phyloP scores from a whole-genome alignment of 768 basidiomycete species.

The Podaxis sp. region DNA sequence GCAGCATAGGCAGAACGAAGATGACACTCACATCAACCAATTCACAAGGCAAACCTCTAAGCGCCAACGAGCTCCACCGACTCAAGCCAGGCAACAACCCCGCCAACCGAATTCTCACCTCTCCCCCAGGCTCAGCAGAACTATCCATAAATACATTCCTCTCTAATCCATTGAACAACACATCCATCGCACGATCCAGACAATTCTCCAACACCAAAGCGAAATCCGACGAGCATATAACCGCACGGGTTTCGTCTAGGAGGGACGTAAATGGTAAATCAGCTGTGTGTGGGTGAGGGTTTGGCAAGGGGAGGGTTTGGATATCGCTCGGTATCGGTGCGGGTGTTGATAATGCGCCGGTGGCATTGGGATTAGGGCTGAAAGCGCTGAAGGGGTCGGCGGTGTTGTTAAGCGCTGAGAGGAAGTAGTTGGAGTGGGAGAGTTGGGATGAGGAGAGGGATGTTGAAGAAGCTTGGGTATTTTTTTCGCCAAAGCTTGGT shows the following conservation, averaged over 20 bases:
- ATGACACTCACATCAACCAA: constrained; percentile 70
- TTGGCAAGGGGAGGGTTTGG: constrained; percentile 21
- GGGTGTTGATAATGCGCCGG: not conserved
- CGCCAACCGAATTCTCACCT: constrained; percentile 66
- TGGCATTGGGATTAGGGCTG: constrained; percentile 9
- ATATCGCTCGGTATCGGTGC: not conserved
- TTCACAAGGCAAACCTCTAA: constrained; percentile 75
- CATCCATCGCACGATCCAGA: constrained; percentile 66
- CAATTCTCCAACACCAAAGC: constrained; percentile 67
- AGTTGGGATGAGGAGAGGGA: constrained; percentile 29
- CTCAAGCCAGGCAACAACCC: constrained; percentile 79
- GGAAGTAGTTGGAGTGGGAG: constrained; percentile 29
- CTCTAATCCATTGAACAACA: constrained; percentile 64
- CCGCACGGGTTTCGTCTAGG: constrained; percentile 64
- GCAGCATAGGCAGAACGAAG: constrained; percentile 5
- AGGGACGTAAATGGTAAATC: constrained; percentile 59
- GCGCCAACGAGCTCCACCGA: constrained; percentile 70
- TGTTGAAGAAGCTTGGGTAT: constrained; percentile 22
- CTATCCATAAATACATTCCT: constrained; percentile 54
- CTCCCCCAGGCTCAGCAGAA: constrained; percentile 29
- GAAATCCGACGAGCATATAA: constrained; percentile 71
- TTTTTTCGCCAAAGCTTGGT: constrained; percentile 3
- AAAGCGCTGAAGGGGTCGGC: constrained; percentile 7
- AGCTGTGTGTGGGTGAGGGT: constrained; percentile 30
- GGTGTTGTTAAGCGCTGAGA: constrained; percentile 22